Evolutionary conservation across 495 filamentous ascomycete species (phyloP).

Genomic region (Penicillium soppii): DNA sequence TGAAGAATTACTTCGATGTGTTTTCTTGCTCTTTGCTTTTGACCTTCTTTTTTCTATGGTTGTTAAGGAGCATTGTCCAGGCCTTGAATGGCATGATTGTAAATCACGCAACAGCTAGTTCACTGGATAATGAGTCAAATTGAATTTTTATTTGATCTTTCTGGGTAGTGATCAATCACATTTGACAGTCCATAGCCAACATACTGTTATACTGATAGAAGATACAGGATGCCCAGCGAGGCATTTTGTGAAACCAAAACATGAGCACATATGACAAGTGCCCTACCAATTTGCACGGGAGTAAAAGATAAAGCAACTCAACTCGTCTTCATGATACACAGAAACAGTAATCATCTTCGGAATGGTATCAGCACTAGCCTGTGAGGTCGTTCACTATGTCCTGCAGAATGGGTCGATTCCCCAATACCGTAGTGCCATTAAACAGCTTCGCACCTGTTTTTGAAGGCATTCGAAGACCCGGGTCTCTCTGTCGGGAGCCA

Average conservation of each 20-base stretch:
- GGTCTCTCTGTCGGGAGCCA: constrained; percentile 22
- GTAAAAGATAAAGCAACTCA: background rate
- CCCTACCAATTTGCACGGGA: background rate
- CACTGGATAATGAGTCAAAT: background rate
- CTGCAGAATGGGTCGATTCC: constrained; percentile 49
- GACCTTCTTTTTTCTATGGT: no score
- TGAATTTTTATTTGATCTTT: background rate
- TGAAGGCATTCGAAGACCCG: constrained; percentile 31
- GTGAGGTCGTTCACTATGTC: constrained; percentile 55
- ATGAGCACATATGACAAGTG: background rate
- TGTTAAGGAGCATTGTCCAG: no score
- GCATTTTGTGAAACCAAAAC: background rate
- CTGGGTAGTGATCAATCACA: background rate
- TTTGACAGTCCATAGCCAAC: constrained; percentile 4
- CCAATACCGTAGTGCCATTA: constrained; percentile 34
- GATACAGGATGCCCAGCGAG: background rate
- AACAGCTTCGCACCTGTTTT: constrained; percentile 40
- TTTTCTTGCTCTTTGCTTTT: no score
- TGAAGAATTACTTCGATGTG: no score
- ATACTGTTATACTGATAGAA: background rate
- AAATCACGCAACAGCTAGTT: background rate
- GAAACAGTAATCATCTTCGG: background rate
- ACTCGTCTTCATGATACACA: background rate
- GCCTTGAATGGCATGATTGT: no score
- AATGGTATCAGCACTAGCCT: constrained; percentile 19